Percentiles rank a stretch among this genome's conserved stretches.
Evolutionary conservation across 2,329 filamentous ascomycete genomes (phyloP).

Genomic region (Ceratocystiopsis brevicomis): DNA sequence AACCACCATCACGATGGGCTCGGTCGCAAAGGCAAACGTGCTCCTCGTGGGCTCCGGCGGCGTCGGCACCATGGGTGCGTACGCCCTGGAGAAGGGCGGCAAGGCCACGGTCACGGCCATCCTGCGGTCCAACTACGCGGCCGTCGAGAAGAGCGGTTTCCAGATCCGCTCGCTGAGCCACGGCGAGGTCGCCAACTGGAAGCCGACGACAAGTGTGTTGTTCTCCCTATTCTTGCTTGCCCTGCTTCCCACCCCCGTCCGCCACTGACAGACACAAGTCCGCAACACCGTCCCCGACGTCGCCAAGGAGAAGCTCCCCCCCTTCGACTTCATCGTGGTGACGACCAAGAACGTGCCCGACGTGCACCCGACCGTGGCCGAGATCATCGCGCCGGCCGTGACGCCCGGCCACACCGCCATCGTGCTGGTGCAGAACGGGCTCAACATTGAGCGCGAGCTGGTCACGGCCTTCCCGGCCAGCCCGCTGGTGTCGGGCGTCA

Average conservation of each 20-base stretch:
- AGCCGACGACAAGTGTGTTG: background rate
- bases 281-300: slow-evolving; percentile 2
- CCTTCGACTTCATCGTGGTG: slow-evolving; percentile 6
- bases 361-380: slow-evolving; percentile 4
- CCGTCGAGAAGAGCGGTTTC: slow-evolving; percentile 5
- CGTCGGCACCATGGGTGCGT: slow-evolving; percentile 6
- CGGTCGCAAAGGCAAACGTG: slow-evolving; percentile 2
- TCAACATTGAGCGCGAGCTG: slow-evolving; percentile 6
- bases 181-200: slow-evolving; percentile 3
- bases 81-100: slow-evolving; percentile 5
- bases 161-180: slow-evolving; percentile 4
- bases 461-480: slow-evolving; percentile 5
- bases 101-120: slow-evolving; percentile 6
- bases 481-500: slow-evolving; percentile 4
- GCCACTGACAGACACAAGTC: too few species aligned
- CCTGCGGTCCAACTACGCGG: slow-evolving; percentile 6
- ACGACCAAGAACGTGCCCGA: slow-evolving; percentile 7
- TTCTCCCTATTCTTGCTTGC: too few species aligned
- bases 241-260: background rate
- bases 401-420: slow-evolving; percentile 5
- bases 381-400: slow-evolving; percentile 6
- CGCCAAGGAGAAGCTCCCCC: background rate
- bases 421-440: slow-evolving; percentile 7
- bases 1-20: too few species aligned
- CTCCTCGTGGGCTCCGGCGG: slow-evolving; percentile 6